Percentiles rank a stretch among this genome's conserved stretches.
These are phyloP conservation scores for Russula lepida DNA, from an alignment of 768 basidiomycete species.

Conservation along the genomic window DNA sequence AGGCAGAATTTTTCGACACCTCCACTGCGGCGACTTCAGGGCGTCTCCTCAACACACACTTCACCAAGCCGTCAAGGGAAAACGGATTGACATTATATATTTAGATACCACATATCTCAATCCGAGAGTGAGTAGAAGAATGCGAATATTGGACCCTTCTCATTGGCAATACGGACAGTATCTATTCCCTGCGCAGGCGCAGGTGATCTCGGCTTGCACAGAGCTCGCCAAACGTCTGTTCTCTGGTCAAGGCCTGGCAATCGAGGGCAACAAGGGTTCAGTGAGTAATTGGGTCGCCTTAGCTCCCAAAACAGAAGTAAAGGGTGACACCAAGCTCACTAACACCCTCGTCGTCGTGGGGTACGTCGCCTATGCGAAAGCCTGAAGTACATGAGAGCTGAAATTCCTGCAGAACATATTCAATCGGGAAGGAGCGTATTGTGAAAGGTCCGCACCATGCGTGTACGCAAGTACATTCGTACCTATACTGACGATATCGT, in stretches of 20 bases:
- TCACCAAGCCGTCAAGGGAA: slow-evolving; percentile 78
- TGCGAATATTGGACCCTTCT: background rate
- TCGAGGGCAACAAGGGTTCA: slow-evolving; percentile 25
- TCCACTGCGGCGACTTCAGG: slow-evolving; percentile 93
- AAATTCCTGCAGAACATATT: slow-evolving; percentile 63
- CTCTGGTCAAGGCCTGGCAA: slow-evolving; percentile 29
- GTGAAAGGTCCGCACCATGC: slow-evolving; percentile 65
- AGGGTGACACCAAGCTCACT: slow-evolving; percentile 33
- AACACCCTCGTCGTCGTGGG: slow-evolving; percentile 61
- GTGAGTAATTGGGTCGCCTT: slow-evolving; percentile 47
- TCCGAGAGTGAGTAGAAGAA: slow-evolving; percentile 45
- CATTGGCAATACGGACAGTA: slow-evolving; percentile 42
- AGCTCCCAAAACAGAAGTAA: slow-evolving; percentile 23
- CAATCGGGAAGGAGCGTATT: slow-evolving; percentile 95
- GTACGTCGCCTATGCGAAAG: slow-evolving; percentile 33
- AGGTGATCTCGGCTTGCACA: slow-evolving; percentile 89
- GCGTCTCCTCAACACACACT: slow-evolving; percentile 82
- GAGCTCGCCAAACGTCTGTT: slow-evolving; percentile 61
- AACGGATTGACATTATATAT: slow-evolving; percentile 79
- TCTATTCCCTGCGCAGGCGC: slow-evolving; percentile 91
- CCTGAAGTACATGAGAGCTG: background rate
- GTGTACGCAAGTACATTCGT: background rate
- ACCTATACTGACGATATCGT: background rate
- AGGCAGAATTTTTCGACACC: slow-evolving; percentile 65
- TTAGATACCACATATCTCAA: slow-evolving; percentile 95